phyloP scores from a whole-genome alignment of 768 basidiomycete genomes.

The Podaxis sp. region DNA sequence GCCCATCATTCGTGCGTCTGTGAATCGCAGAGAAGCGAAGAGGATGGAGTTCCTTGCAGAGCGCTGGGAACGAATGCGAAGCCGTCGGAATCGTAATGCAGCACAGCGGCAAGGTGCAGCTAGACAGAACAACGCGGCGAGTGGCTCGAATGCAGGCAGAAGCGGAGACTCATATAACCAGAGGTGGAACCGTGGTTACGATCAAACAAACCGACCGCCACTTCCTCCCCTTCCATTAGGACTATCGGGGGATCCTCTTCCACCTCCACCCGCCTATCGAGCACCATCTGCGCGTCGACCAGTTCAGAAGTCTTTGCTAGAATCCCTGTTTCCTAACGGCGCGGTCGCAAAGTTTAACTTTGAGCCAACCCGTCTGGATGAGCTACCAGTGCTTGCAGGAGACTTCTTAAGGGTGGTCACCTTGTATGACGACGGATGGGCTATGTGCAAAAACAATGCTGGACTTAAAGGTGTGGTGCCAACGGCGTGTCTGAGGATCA shows the following conservation, averaged over 20 bases:
- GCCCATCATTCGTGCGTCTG: conserved; percentile 21
- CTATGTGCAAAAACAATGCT: conserved; percentile 54
- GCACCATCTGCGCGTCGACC: background rate
- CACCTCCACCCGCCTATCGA: background rate
- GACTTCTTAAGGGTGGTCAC: conserved; percentile 56
- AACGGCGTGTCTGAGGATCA: conserved; percentile 55
- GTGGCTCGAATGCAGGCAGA: background rate
- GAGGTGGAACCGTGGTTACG: background rate
- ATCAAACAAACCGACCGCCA: background rate
- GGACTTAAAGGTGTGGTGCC: conserved; percentile 78
- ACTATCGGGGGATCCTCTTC: background rate
- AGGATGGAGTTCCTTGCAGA: conserved; percentile 10
- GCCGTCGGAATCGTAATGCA: background rate
- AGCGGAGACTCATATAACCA: background rate
- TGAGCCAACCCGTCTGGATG: conserved; percentile 68
- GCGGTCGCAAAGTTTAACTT: conserved; percentile 54
- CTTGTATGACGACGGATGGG: conserved; percentile 80
- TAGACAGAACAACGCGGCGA: background rate
- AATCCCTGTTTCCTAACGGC: conserved; percentile 21
- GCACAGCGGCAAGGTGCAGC: background rate
- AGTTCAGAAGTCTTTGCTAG: background rate
- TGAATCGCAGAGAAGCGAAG: conserved; percentile 9
- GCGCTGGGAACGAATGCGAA: conserved; percentile 6
- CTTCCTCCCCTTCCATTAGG: background rate
- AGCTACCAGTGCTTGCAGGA: conserved; percentile 60